These are phyloP conservation scores for Chlamydomonas incerta DNA, from an alignment of 139 green algal genomes.

Conservation along the genomic window DNA sequence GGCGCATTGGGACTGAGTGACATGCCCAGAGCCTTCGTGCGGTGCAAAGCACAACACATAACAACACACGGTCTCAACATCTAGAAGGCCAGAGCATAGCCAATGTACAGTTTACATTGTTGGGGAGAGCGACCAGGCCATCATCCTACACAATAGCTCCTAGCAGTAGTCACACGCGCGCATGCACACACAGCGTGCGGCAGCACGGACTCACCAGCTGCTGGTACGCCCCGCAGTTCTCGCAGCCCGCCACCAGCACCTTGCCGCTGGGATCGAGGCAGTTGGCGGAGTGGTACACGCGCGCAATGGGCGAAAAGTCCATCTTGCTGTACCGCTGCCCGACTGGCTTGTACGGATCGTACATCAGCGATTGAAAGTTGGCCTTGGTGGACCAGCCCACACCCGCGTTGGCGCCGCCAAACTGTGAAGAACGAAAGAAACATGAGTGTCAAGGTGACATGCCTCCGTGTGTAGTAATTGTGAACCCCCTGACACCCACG, in stretches of 20 bases:
- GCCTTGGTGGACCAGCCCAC: neutral
- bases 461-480: too few relatives aligned
- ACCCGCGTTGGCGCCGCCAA: neutral
- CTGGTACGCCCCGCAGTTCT: neutral
- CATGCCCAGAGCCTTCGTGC: neutral
- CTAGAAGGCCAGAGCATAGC: too few relatives aligned
- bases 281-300: constrained; percentile 1
- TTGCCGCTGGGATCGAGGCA: constrained; percentile 16
- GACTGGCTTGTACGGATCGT: neutral
- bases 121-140: neutral
- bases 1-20: neutral
- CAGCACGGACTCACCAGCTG: neutral
- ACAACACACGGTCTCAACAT: too few relatives aligned
- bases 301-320: neutral
- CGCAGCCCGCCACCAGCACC: neutral
- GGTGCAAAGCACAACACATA: too few relatives aligned
- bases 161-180: too few relatives aligned
- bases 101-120: too few relatives aligned
- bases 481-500: too few relatives aligned
- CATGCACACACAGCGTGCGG: too few relatives aligned
- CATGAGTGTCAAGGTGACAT: too few relatives aligned
- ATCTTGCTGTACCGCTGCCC: neutral
- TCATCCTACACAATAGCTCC: neutral
- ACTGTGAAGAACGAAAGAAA: neutral
- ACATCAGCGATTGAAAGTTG: neutral